Percentiles rank a stretch among this genome's conserved stretches.
Conservation (phyloP, 192 early-diverging fungal species). For the Spizellomyces punctatus region DNA sequence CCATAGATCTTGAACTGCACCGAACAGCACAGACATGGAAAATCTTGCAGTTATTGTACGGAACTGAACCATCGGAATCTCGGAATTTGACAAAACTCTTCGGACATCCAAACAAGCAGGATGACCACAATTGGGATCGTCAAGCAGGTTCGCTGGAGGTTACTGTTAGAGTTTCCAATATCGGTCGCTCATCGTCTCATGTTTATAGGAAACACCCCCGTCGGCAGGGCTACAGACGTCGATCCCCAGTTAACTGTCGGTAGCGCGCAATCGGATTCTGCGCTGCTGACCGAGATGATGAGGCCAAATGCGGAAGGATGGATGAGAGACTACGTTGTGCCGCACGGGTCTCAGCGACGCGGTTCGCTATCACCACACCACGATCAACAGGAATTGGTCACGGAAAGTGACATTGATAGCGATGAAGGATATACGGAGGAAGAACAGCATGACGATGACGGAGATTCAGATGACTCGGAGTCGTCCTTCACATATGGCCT, state of each 20-base stretch:
- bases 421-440: constrained; percentile 19
- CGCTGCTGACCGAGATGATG: constrained; percentile 8
- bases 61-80: constrained; percentile 22
- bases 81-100: constrained; percentile 40
- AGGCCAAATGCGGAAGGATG: not conserved
- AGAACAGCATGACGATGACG: not conserved
- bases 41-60: constrained; percentile 68
- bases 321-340: not conserved
- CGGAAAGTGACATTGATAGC: not conserved
- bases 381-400: too few species aligned
- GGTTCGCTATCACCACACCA: too few species aligned
- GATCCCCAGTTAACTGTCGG: not conserved
- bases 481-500: constrained; percentile 20
- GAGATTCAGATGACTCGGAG: constrained; percentile 22
- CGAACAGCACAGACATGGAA: constrained; percentile 77
- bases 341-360: too few species aligned
- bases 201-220: too few species aligned
- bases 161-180: too few species aligned
- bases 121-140: too few species aligned
- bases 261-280: constrained; percentile 24
- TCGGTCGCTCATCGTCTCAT: too few species aligned
- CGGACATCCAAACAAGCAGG: not conserved
- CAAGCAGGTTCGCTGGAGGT: too few species aligned
- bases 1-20: constrained; percentile 60
- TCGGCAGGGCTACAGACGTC: too few species aligned